Percentiles rank a stretch among this genome's conserved stretches.
Evolutionary conservation across 805 yeast species (phyloP).

Genomic region (Saccharomycopsis amapae): DNA sequence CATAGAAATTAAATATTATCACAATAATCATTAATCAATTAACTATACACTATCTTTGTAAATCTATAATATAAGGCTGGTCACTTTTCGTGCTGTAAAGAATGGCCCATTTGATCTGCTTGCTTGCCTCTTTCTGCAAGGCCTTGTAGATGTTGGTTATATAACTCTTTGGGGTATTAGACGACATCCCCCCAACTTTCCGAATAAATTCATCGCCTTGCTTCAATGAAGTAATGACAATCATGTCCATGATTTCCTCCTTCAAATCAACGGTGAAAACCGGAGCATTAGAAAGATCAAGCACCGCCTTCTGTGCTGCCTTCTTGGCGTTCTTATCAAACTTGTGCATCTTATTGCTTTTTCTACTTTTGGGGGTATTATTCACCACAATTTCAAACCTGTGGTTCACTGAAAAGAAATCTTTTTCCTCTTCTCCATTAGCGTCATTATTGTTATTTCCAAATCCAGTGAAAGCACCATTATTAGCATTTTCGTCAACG

Average conservation of each 20-base stretch:
- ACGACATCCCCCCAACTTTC: slow-evolving; percentile 77
- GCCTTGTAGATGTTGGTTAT: slow-evolving; percentile 67
- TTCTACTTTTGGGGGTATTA: slow-evolving; percentile 72
- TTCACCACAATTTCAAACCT: slow-evolving; percentile 44
- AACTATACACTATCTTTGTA: slow-evolving; percentile 47
- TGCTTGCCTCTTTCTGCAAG: slow-evolving; percentile 62
- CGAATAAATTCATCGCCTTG: slow-evolving; percentile 74
- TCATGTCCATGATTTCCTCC: slow-evolving; percentile 82
- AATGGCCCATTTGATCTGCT: slow-evolving; percentile 70
- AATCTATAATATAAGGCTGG: slow-evolving; percentile 57
- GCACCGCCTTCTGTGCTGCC: slow-evolving; percentile 48
- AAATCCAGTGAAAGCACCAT: slow-evolving; percentile 30
- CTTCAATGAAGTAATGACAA: slow-evolving; percentile 64
- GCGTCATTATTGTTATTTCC: slow-evolving; percentile 28
- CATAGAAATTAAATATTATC: too few relatives aligned
- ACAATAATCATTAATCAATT: too few relatives aligned
- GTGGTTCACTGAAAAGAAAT: slow-evolving; percentile 17
- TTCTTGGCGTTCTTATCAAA: slow-evolving; percentile 68
- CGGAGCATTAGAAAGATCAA: slow-evolving; percentile 56
- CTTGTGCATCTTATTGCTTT: slow-evolving; percentile 68
- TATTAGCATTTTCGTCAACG: background rate
- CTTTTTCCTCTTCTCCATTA: slow-evolving; percentile 24
- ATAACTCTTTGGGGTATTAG: slow-evolving; percentile 72
- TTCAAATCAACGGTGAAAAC: slow-evolving; percentile 69
- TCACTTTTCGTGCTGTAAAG: slow-evolving; percentile 74